A percentile compares a stretch with the other conserved stretches of the same genome.
Evolutionary conservation across 805 yeast species (phyloP).

Genomic region (Sungouiozyma intestinalis): DNA sequence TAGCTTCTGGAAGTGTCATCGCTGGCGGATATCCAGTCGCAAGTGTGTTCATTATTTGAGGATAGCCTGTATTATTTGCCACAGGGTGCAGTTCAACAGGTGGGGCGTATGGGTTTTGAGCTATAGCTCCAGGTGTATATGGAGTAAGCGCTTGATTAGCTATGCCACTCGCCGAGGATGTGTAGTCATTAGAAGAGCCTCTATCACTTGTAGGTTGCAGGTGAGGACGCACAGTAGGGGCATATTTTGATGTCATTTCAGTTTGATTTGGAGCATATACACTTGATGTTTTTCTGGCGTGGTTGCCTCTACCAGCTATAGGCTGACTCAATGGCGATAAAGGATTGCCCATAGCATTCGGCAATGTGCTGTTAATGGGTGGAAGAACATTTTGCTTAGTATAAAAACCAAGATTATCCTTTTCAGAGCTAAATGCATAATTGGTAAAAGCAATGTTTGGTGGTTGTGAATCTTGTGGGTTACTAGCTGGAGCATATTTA

Average conservation of each 20-base stretch:
- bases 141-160: background rate
- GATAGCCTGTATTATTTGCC: background rate
- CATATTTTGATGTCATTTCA: slow-evolving; percentile 29
- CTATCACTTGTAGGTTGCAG: slow-evolving; percentile 4
- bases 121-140: background rate
- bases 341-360: slow-evolving; percentile 4
- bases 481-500: slow-evolving; percentile 1
- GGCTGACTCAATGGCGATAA: slow-evolving; percentile 1
- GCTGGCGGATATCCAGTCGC: background rate
- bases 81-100: background rate
- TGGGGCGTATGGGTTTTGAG: background rate
- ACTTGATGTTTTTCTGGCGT: slow-evolving; percentile 15
- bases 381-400: background rate
- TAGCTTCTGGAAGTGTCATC: too few relatives aligned
- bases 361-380: background rate
- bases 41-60: background rate
- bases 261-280: slow-evolving; percentile 24
- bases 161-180: background rate
- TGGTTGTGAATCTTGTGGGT: slow-evolving; percentile 1
- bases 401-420: background rate
- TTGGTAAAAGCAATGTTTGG: background rate
- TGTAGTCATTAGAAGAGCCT: background rate
- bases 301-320: slow-evolving; percentile 3
- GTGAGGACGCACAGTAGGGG: slow-evolving; percentile 30
- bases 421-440: background rate